These are phyloP conservation scores for Aspergillus proliferans DNA, from an alignment of 2,329 filamentous ascomycete species.

Conservation along the genomic window DNA sequence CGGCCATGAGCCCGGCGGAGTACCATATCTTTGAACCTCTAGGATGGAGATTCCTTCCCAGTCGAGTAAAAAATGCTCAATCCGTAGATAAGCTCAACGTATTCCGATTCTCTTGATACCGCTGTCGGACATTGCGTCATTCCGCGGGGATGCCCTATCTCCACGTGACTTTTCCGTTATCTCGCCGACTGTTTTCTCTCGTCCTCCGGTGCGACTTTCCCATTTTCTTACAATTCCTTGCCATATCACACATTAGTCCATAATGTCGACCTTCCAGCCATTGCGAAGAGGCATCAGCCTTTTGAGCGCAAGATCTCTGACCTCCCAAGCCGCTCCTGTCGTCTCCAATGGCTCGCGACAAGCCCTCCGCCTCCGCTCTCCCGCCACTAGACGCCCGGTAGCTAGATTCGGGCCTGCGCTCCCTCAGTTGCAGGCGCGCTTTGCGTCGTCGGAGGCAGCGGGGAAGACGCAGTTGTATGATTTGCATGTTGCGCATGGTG, in stretches of 20 bases:
- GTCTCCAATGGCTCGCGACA: constrained; percentile 27
- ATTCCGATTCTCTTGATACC: constrained; percentile 1
- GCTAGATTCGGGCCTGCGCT: constrained; percentile 6
- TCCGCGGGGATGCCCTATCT: constrained; percentile 25
- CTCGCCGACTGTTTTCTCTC: constrained; percentile 10
- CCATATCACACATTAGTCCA: not conserved
- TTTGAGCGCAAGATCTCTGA: constrained; percentile 20
- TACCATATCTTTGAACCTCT: no score
- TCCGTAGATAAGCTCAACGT: not conserved
- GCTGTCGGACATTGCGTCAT: not conserved
- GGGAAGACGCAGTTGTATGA: constrained; percentile 66
- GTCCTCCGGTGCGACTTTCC: constrained; percentile 9
- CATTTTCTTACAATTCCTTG: constrained; percentile 9
- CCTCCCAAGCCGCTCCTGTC: constrained; percentile 18
- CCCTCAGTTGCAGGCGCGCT: constrained; percentile 18
- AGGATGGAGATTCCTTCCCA: no score
- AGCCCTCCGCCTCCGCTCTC: constrained; percentile 21
- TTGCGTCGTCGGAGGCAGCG: constrained; percentile 27
- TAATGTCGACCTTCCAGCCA: constrained; percentile 25
- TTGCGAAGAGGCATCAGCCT: constrained; percentile 26
- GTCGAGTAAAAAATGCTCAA: no score
- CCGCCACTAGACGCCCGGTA: constrained; percentile 15
- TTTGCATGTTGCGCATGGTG: constrained; percentile 69
- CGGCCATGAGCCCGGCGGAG: no score
- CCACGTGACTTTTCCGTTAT: constrained; percentile 35